A percentile compares a stretch with the other conserved stretches of the same genome.
These are phyloP conservation scores for Fomitopsis serialis DNA, from an alignment of 768 basidiomycete genomes.

Conservation along the genomic window DNA sequence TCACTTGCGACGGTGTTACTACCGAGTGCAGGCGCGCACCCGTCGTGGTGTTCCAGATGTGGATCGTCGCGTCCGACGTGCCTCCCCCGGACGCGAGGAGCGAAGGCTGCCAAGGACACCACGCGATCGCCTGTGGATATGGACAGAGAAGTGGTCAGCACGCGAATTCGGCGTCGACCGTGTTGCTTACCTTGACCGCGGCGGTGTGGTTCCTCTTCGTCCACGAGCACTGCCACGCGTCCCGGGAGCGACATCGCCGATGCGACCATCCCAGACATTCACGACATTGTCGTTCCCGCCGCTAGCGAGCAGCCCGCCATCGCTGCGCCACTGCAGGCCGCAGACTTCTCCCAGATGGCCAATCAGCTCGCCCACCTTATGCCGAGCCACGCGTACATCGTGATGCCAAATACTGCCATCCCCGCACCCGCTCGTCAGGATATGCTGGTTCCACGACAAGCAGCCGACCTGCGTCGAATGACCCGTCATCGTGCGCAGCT, in stretches of 20 bases:
- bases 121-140: constrained; percentile 86
- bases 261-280: constrained; percentile 92
- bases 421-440: constrained; percentile 83
- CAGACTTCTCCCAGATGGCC: constrained; percentile 94
- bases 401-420: constrained; percentile 97
- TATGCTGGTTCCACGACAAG: constrained; percentile 83
- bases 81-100: constrained; percentile 93
- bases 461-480: constrained; percentile 81
- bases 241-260: constrained; percentile 21
- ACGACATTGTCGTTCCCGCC: constrained; percentile 98
- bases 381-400: constrained; percentile 76
- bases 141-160: background rate
- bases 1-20: constrained; percentile 86
- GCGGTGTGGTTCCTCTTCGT: constrained; percentile 52
- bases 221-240: constrained; percentile 34
- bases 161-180: background rate
- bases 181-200: constrained; percentile 27
- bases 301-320: constrained; percentile 87
- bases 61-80: constrained; percentile 86
- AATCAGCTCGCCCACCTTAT: constrained; percentile 85
- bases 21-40: constrained; percentile 87
- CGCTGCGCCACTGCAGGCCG: constrained; percentile 82
- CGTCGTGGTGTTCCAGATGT: constrained; percentile 89
- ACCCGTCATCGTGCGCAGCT: constrained; percentile 86
- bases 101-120: constrained; percentile 95